Base-by-base conservation (phyloP, 345 rosid species). In the Brassica nigra region DNA sequence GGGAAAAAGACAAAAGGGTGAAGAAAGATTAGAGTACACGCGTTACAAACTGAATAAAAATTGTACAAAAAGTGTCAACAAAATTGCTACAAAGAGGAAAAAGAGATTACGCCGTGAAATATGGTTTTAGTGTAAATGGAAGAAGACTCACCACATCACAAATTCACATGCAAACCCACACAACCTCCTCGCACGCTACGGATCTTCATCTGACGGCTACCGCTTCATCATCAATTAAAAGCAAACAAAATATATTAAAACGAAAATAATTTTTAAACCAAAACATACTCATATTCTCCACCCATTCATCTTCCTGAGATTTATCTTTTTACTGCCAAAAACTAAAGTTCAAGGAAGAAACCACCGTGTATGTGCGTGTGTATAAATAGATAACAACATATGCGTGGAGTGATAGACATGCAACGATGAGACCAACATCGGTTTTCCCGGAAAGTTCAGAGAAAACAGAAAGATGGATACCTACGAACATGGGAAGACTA, bases 401-500 rank as follows among this genome's bases (percentile, higher is more conserved):
- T 75, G 70, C 80, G 55, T 28, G 80, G 79, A 39, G 30, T 63
- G 76, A 80, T 63, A 76, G 72, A 75, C 83, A 80, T 75, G 83
- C 83, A 80, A 80, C 71, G 55, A 80, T 80, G 83, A 80, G 63
- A 75, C 11, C 79, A 74, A 58, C 83, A 63, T 44, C 77, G 0
- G 20, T 73, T 79, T 73, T 74, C 65, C 55, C 63, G 0, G 81
- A 58, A 42, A 68, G 52, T 15, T 68, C 75, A 62, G 78, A 58
- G 76, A 88, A 83, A 78, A 82, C 42, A 68, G 86, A 84, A 55
- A 81, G 80, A 79, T 81, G 85, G 70, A 49, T 71, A n/a, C 16
- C 75, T 54, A 62, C 15, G 34, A 87, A 67, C 77, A 73, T 72
- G 77, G 75, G 81, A 29, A 85, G 78, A 54, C 64, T 83, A 6